Percentiles rank a stretch among this genome's conserved stretches.
phyloP scores from a whole-genome alignment of 2,329 filamentous ascomycete species.

The Microdochium bolleyi region DNA sequence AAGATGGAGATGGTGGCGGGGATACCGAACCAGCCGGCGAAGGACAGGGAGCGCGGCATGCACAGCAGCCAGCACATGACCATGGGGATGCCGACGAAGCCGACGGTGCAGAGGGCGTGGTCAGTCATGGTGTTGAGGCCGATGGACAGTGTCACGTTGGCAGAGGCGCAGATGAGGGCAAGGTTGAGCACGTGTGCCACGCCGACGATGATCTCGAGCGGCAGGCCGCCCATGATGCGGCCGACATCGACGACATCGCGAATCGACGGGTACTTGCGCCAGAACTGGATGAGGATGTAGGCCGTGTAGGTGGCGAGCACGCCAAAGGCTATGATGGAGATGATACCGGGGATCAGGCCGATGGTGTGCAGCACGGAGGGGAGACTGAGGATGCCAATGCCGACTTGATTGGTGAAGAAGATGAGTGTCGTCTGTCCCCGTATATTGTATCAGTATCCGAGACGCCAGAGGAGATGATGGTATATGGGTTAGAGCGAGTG shows the following conservation, averaged over 20 bases:
- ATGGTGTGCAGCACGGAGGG: constrained; percentile 63
- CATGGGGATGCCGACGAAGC: constrained; percentile 55
- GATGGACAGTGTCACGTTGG: constrained; percentile 58
- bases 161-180: constrained; percentile 61
- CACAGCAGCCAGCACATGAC: constrained; percentile 56
- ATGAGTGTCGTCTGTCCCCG: constrained; percentile 8
- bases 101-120: constrained; percentile 56
- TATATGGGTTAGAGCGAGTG: background rate
- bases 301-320: constrained; percentile 57
- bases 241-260: constrained; percentile 66
- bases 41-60: constrained; percentile 56
- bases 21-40: constrained; percentile 20
- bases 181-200: constrained; percentile 66
- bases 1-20: constrained; percentile 24
- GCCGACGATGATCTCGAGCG: constrained; percentile 22
- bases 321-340: constrained; percentile 56
- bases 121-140: constrained; percentile 61
- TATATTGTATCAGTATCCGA: background rate
- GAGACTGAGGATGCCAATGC: constrained; percentile 52
- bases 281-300: constrained; percentile 52
- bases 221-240: constrained; percentile 35
- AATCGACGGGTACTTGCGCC: constrained; percentile 58
- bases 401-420: constrained; percentile 24
- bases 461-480: background rate
- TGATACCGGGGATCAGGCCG: constrained; percentile 59